Evolutionary conservation across 768 basidiomycete species (phyloP), one percentile per base, ranked within the genome.

Genomic region (Phaeotremella fagi): DNA sequence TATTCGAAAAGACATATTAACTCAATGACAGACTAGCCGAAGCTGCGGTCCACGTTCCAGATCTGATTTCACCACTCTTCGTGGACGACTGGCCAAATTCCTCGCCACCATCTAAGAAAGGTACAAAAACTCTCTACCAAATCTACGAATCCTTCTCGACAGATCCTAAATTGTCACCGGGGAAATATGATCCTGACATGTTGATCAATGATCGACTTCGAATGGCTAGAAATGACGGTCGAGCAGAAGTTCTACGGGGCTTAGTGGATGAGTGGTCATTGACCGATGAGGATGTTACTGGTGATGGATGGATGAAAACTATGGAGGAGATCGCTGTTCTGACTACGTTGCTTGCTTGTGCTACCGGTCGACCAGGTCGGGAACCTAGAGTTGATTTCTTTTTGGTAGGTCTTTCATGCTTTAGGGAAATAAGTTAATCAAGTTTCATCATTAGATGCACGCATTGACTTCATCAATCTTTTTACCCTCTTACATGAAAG

Each of bases 371-470:
- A 24, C 26, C 27, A 14, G 64, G 64, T 1, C 47, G 50, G 33
- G 54, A 48, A 35, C 43, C 52, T 5, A 59, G 56, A 36, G 53
- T 69, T 6, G 67, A 69, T 48, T 69, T 69, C 52, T 66, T 69
- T 60, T 35, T 69, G 52, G 67, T 66, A 42, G 54, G 67, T 61
- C 9, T 7, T 33, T 33, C 12, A 16, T 26, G 36, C 27, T 29
- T 28, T 14, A 2, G n/a, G n/a, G n/a, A n/a, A n/a, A n/a, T n/a
- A n/a, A 22, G 22, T 20, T 36, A 11, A 46, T 24, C 23, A 15
- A 50, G 35, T n/a, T n/a, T n/a, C n/a, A n/a, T n/a, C n/a, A 45
- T 27, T 50, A 69, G 67, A 66, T 66, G 64, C 67, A 69, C 52
- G 50, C 53, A 23, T 49, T 66, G 15, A 69, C 67, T 5, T 61